A percentile compares a stretch with the other conserved stretches of the same genome.
Evolutionary conservation across 1,284 basidiomycete genomes (phyloP).

Genomic region (Flammula alnicola): DNA sequence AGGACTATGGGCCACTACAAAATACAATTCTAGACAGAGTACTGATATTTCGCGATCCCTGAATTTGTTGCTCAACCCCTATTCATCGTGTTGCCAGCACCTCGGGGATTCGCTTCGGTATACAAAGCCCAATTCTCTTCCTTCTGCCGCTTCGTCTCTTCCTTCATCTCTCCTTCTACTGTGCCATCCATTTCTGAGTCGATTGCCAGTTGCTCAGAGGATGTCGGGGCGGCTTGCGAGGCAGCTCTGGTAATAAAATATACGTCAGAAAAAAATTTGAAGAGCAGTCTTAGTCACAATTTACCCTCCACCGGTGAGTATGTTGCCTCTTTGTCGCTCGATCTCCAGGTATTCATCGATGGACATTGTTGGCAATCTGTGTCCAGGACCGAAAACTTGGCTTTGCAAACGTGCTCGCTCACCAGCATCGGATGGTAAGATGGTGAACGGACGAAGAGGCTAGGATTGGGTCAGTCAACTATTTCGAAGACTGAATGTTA

Average conservation of each 20-base stretch:
- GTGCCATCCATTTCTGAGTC: slow-evolving; percentile 89
- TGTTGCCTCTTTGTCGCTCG: slow-evolving; percentile 83
- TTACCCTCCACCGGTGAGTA: slow-evolving; percentile 88
- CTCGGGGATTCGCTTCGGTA: slow-evolving; percentile 80
- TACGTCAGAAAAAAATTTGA: slow-evolving; percentile 12
- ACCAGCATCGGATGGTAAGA: slow-evolving; percentile 73
- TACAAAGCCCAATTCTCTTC: slow-evolving; percentile 89
- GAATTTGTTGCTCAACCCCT: slow-evolving; percentile 59
- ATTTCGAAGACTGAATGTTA: not conserved
- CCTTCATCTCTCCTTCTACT: slow-evolving; percentile 66
- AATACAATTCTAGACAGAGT: too few relatives aligned
- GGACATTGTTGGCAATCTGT: slow-evolving; percentile 93
- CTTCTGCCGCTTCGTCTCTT: slow-evolving; percentile 78
- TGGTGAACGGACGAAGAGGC: slow-evolving; percentile 89
- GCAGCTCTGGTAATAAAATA: slow-evolving; percentile 56
- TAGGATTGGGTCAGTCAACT: slow-evolving; percentile 31
- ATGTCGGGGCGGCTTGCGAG: slow-evolving; percentile 70
- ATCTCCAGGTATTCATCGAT: slow-evolving; percentile 95
- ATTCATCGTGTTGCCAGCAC: slow-evolving; percentile 95
- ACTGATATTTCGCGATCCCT: not conserved
- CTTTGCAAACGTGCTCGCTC: slow-evolving; percentile 74
- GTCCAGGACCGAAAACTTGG: slow-evolving; percentile 87
- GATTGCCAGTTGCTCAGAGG: slow-evolving; percentile 75
- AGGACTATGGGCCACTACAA: too few relatives aligned
- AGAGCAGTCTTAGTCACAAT: slow-evolving; percentile 31